A percentile compares a stretch with the other conserved stretches of the same genome.
Evolutionary conservation across 495 filamentous ascomycete species (phyloP).

Genomic region (Penicillium macrosclerotiorum): DNA sequence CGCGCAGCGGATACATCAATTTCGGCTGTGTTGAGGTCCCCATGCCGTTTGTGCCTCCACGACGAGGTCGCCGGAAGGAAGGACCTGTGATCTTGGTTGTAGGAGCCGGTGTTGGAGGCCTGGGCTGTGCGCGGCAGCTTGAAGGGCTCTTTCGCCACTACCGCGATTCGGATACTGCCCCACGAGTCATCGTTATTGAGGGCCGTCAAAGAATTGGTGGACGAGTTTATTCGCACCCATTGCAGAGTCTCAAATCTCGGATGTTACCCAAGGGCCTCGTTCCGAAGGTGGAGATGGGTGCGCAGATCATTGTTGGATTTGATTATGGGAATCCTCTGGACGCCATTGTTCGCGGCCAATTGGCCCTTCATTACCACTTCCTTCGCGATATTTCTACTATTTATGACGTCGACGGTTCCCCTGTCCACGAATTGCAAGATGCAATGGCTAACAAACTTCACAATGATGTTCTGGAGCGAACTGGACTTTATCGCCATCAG

Average conservation of each 20-base stretch:
- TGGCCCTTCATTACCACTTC: conserved; percentile 81
- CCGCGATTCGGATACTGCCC: conserved; percentile 60
- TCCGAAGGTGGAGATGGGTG: conserved; percentile 93
- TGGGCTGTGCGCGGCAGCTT: conserved; percentile 89
- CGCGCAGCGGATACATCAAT: conserved; percentile 92
- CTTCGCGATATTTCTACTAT: conserved; percentile 83
- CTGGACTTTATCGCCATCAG: conserved; percentile 83
- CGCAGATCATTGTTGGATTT: conserved; percentile 96
- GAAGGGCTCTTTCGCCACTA: conserved; percentile 81
- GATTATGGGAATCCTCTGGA: conserved; percentile 93
- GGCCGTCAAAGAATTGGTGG: conserved; percentile 87
- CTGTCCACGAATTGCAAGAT: conserved; percentile 79
- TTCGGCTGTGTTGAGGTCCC: conserved; percentile 83
- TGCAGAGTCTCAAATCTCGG: conserved; percentile 57
- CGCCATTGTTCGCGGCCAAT: conserved; percentile 83
- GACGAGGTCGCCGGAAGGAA: conserved; percentile 48
- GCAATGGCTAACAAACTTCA: conserved; percentile 82
- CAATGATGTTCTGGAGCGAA: conserved; percentile 89
- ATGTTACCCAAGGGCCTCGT: conserved; percentile 48
- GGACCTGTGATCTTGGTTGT: conserved; percentile 74
- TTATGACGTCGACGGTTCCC: conserved; percentile 81
- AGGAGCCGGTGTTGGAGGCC: conserved; percentile 90
- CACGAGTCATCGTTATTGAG: conserved; percentile 80
- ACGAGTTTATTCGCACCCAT: conserved; percentile 86
- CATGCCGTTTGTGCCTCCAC: conserved; percentile 32